A percentile compares a stretch with the other conserved stretches of the same genome.
These are phyloP conservation scores for Aspergillus chevalieri DNA, from an alignment of 2,329 filamentous ascomycete genomes.

Conservation along the genomic window DNA sequence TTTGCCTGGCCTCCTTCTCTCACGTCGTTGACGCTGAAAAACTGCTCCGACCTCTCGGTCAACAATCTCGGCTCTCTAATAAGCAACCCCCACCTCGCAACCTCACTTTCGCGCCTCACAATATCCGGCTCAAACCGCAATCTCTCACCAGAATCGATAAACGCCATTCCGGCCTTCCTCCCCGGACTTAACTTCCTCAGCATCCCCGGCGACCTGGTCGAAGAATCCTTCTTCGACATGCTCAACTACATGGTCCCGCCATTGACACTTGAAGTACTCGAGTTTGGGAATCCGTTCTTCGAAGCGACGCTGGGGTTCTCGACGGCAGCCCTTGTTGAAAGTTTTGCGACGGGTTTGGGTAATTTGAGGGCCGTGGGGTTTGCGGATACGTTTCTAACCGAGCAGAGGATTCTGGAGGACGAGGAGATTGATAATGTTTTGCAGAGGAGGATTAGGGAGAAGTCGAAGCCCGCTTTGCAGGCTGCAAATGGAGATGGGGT, in stretches of 20 bases:
- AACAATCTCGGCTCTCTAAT: constrained; percentile 18
- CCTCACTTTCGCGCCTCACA: constrained; percentile 18
- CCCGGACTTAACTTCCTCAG: constrained; percentile 23
- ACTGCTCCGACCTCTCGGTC: constrained; percentile 20
- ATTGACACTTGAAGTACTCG: constrained; percentile 22
- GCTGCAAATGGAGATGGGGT: neutral
- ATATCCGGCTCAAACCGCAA: constrained; percentile 19
- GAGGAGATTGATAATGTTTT: constrained; percentile 24
- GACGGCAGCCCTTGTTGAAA: constrained; percentile 14
- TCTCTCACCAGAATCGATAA: constrained; percentile 21
- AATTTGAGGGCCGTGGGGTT: constrained; percentile 24
- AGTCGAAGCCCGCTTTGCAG: neutral
- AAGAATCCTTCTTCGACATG: constrained; percentile 22
- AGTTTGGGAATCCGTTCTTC: constrained; percentile 17
- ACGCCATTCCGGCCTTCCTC: constrained; percentile 19
- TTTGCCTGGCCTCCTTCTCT: constrained; percentile 25
- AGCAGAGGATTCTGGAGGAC: constrained; percentile 15
- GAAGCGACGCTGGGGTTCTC: constrained; percentile 16
- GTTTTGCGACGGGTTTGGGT: constrained; percentile 16
- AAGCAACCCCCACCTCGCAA: constrained; percentile 14
- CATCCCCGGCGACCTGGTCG: constrained; percentile 25
- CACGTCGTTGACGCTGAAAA: constrained; percentile 18
- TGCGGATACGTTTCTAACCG: constrained; percentile 18
- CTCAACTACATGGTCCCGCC: constrained; percentile 10
- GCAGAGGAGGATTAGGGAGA: constrained; percentile 9